Evolutionary conservation across 345 rosid species (phyloP).

Genomic region (Euphorbia peplus): DNA sequence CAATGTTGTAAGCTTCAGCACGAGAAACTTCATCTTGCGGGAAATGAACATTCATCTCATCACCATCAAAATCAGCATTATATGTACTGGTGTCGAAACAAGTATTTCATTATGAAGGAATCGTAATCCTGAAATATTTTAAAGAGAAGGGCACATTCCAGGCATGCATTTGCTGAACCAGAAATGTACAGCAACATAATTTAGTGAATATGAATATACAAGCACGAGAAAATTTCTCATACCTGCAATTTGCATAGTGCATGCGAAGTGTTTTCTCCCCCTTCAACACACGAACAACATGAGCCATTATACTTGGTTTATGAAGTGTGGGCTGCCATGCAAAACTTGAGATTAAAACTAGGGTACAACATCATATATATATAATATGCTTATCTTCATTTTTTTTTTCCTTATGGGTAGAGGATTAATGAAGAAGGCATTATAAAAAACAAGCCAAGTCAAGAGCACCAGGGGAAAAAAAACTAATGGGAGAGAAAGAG

Average conservation of each 20-base stretch:
- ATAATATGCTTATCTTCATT: not conserved
- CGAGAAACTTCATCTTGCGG: conserved; percentile 99
- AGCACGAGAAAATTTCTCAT: conserved; percentile 8
- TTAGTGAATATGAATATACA: not conserved
- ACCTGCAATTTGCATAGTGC: conserved; percentile 99
- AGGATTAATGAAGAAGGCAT: conserved; percentile 5
- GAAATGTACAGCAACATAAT: not conserved
- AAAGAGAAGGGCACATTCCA: not conserved
- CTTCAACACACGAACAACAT: conserved; percentile 79
- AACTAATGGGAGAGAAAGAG: not conserved
- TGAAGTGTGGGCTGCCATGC: conserved; percentile 91
- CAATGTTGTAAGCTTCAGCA: conserved; percentile 96
- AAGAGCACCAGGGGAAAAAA: not conserved
- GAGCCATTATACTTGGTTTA: conserved; percentile 98
- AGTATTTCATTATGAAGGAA: conserved; percentile 12
- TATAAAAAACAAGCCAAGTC: conserved; percentile 8
- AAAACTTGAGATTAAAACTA: conserved; percentile 24
- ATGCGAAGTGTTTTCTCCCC: conserved; percentile 96
- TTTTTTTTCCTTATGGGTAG: too few relatives aligned
- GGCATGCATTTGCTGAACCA: not conserved
- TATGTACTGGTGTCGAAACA: conserved; percentile 66
- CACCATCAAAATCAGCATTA: conserved; percentile 99
- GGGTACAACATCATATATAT: not conserved
- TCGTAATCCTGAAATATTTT: not conserved
- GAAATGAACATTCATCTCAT: conserved; percentile 99